phyloP scores from a whole-genome alignment of 192 early-diverging fungal species.

The Linnemannia schmuckeri region DNA sequence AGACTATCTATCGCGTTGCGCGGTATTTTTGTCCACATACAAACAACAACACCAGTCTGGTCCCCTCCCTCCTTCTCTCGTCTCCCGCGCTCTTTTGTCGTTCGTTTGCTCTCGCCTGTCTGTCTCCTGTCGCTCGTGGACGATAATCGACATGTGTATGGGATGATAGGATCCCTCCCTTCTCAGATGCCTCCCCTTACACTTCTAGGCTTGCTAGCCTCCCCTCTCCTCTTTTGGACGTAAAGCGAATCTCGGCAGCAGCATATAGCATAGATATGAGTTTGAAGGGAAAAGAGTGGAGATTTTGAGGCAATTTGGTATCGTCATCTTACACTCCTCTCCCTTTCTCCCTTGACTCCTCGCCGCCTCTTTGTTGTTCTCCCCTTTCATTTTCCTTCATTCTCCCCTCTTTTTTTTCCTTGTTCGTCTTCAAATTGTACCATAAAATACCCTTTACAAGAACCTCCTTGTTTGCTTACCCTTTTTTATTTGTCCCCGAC shows the following conservation, averaged over 20 bases:
- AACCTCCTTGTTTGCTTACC: not conserved
- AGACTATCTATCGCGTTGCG: not conserved
- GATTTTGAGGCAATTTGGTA: not conserved
- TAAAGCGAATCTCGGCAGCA: constrained; percentile 1
- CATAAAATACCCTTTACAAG: not conserved
- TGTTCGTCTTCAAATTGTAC: not conserved
- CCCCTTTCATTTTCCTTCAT: not conserved
- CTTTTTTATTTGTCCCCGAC: not conserved
- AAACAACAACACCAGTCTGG: not conserved
- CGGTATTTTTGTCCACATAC: not conserved
- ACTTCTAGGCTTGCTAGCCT: too few species aligned
- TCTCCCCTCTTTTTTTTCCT: not conserved
- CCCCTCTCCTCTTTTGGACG: too few species aligned
- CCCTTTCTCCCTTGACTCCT: not conserved
- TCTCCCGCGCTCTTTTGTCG: not conserved
- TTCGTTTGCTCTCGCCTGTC: not conserved
- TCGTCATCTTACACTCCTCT: not conserved
- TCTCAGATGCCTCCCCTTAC: not conserved
- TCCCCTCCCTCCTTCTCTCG: not conserved
- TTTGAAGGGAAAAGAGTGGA: not conserved
- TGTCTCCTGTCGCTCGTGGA: not conserved
- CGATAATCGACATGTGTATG: constrained; percentile 5
- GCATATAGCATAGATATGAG: not conserved
- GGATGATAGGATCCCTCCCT: not conserved
- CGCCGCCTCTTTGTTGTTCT: not conserved